Percentiles rank a stretch among this genome's conserved stretches.
Evolutionary conservation across 352 stramenopile species (phyloP).

Genomic region (Phytopythium chamaehyphon): DNA sequence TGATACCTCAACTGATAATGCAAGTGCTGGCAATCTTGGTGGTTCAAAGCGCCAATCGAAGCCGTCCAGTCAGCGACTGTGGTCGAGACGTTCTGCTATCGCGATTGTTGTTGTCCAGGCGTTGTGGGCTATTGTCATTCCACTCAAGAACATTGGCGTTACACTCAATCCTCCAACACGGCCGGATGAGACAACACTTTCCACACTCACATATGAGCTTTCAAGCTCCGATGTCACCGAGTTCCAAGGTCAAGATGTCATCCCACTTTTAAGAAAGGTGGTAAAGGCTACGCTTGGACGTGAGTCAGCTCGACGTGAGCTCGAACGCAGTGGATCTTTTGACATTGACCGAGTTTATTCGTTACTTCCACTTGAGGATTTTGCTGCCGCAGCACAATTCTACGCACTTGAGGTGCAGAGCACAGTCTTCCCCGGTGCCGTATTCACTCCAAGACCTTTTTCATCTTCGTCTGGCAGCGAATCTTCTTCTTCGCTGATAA

Average conservation of each 20-base stretch:
- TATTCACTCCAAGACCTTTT: constrained; percentile 26
- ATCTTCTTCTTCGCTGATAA: constrained; percentile 8
- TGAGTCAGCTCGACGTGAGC: constrained; percentile 18
- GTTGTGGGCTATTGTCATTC: constrained; percentile 30
- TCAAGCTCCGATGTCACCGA: constrained; percentile 1
- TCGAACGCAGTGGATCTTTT: constrained; percentile 20
- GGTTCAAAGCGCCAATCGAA: not conserved
- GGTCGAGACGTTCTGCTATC: constrained; percentile 1
- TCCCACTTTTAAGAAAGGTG: constrained; percentile 23
- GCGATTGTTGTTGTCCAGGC: constrained; percentile 25
- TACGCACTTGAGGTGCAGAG: constrained; percentile 38
- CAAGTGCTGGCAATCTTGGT: not conserved
- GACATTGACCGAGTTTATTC: constrained; percentile 35
- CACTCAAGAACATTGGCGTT: constrained; percentile 37
- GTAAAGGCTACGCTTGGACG: constrained; percentile 20
- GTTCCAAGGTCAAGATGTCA: constrained; percentile 20
- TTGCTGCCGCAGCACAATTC: constrained; percentile 27
- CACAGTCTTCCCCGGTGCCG: constrained; percentile 28
- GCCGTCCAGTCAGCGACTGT: not conserved
- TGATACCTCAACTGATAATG: not conserved
- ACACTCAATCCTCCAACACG: constrained; percentile 28
- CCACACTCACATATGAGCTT: constrained; percentile 5
- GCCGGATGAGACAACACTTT: constrained; percentile 11
- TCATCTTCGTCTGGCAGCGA: not conserved
- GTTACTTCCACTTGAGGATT: constrained; percentile 27